Base-by-base conservation (phyloP, 2,329 filamentous ascomycete species). In the Drechslera avenae region DNA sequence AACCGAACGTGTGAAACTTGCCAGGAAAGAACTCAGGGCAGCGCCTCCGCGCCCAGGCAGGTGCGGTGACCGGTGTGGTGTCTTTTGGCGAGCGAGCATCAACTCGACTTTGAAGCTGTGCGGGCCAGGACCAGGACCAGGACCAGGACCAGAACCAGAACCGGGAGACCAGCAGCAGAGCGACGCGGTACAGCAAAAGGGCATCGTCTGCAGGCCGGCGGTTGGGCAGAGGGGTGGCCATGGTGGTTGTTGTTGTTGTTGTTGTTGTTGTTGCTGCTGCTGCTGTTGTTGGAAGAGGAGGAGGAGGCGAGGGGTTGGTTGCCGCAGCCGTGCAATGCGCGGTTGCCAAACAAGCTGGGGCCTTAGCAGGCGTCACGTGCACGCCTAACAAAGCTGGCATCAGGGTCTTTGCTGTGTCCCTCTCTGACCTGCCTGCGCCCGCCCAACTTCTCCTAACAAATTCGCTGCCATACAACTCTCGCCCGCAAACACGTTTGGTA, bases 1-100 rank as follows among this genome's bases (percentile, higher is more conserved):
- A 70, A 64, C 55, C 54, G 58, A 54, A 62, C 59, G 57, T 68
- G 67, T 68, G 67, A 67, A 67, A 71, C 66, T 52, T 39, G 57
- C 56, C 55, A 58, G 59, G 44, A 59, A 52, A 58, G 57, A 50
- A 49, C 33, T 42, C 52, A 55, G 50, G 52, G 52, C 41, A 54
- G 46, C 50, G 45, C 42, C 49, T 48, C 50, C 21, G 47, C 49
- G 39, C 50, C 42, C 54, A 39, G 36, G 52, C 48, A 50, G 41
- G 50, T 42, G 48, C 47, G 39, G 46, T 50, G 37, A 18, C 17
- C 40, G 18, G 50, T 19, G 46, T 34, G 40, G 28, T 32, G 26
- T 28, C 36, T 23, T 39, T 28, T 28, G 26, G 26, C 26, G 26
- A 28, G 26, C 35, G 5, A 21, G 23, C 14, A 17, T 23, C 17